Evolutionary conservation across 805 yeast genomes (phyloP), one percentile per base, ranked within the genome.

Genomic region (Debaryomyces maramus): DNA sequence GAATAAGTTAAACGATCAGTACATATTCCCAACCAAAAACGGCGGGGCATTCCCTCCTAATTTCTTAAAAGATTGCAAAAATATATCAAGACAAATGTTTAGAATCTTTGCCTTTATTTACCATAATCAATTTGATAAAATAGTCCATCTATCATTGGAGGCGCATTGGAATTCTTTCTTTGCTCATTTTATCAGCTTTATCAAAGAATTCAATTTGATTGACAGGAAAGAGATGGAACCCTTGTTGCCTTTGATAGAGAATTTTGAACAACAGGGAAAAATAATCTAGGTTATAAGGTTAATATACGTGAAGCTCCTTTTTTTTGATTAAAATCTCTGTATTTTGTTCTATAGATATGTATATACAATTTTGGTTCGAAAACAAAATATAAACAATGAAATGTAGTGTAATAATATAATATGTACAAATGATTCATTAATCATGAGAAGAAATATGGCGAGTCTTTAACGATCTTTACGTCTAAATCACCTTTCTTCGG

Each of bases 111-210:
- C 99, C 3, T 96, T 90, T 58, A 81, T 93, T 27, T 93, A 90
- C 60, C 87, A 88, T 65, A 88, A 89, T 60, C 99, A 93, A 61
- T 93, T 89, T 63, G 99, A 91, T 50, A 88, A 85, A 57, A 77
- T 91, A 17, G 81, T 91, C n/a, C 97, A 93, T 60, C 65, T 93
- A 43, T 83, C 95, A 2, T 63, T 93, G 44, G 99, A 93, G 60
- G 97, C 98, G 0, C 98, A 93, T 60, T 93, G 96, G 96, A 93
- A 93, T 62, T 90, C 98, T 3, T 87, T 90, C 52, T 93, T 95
- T 65, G 93, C 96, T 11, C 99, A 93, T 60, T 93, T 86, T 55
- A 77, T 91, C 32, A 84, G 96, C 38, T 88, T 93, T 56, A 78
- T 85, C 10, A 83, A 84, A 49, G 96, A 89, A 48, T 93, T 88